Evolutionary conservation across 108 stramenopile species (phyloP), one percentile per base, ranked within the genome.

Genomic region (Aurantiochytrium sp.): DNA sequence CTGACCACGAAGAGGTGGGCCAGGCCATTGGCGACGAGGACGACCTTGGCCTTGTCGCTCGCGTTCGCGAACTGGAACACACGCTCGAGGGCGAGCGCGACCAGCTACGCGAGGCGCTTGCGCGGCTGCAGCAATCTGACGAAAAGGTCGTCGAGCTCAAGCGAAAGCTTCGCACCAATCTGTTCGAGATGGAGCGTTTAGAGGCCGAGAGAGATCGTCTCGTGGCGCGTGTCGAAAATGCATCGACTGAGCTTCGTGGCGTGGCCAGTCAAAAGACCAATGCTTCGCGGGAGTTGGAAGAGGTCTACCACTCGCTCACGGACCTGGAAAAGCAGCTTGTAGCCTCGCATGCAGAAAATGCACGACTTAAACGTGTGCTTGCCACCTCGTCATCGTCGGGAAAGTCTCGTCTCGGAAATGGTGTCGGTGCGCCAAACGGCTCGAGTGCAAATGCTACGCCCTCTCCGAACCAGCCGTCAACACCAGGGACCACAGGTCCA

Each of bases 101-200:
- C n/a, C 76, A 83, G 51, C 76, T 83, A 6, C 76, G 76, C 76
- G 76, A 83, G 45, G 76, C 76, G 44, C 51, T 83, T 18, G 51
- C 19, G 8, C 76, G 76, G 6, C 51, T 83, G 49, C 45, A 83
- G 4, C 49, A 47, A 4, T 83, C 76, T 8, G 76, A 83, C 51
- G 76, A 83, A n/a, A 83, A 83, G 51, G 76, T 83, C 19, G 16
- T 83, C 3, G 76, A 83, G 51, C 76, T 83, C 76, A 83, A 83
- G 76, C 45, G 76, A 1, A 83, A 83, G 51, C 76, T 83, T 6
- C 76, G 76, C 19, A 83, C 76, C 51, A 83, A 83, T 23, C n/a
- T 83, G 10, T 53, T 83, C 76, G 76, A 83, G 28, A 83, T 83
- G 49, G 76, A 83, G 51, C 76, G 76, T 4, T 45, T 83, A 12